phyloP scores from a whole-genome alignment of 345 rosid genomes.

The Barbarea vulgaris region DNA sequence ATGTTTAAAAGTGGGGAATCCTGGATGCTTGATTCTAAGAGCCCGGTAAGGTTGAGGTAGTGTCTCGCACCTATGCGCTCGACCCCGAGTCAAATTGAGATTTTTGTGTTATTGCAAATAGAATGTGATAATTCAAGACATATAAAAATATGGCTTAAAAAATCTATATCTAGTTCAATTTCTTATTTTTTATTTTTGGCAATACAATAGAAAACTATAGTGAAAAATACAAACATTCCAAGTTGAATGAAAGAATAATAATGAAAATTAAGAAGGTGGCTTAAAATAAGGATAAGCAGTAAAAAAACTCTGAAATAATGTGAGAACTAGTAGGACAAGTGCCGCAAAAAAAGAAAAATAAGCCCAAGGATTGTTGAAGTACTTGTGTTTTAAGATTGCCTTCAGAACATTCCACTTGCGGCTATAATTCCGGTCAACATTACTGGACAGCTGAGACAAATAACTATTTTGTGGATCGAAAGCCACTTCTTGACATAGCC shows the following conservation, averaged over 20 bases:
- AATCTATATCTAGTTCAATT: not conserved
- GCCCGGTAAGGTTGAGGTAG: too few relatives aligned
- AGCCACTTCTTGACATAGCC: constrained; percentile 78
- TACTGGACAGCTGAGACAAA: constrained; percentile 57
- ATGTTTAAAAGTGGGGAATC: too few relatives aligned
- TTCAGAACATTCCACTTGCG: constrained; percentile 81
- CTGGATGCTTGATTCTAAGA: too few relatives aligned
- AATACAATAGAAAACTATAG: not conserved
- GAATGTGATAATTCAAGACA: not conserved
- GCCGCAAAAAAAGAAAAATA: constrained; percentile 74
- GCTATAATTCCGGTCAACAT: constrained; percentile 61
- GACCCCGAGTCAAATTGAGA: too few relatives aligned
- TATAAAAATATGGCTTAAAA: too few relatives aligned
- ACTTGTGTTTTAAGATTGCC: constrained; percentile 71
- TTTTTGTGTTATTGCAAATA: too few relatives aligned
- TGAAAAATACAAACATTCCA: constrained; percentile 10
- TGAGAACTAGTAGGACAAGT: constrained; percentile 60
- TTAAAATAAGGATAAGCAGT: constrained; percentile 68
- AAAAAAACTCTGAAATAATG: constrained; percentile 69
- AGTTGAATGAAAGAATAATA: not conserved
- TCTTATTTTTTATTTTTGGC: not conserved
- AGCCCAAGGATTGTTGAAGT: constrained; percentile 86
- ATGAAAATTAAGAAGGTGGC: constrained; percentile 45
- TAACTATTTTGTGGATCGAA: constrained; percentile 69
- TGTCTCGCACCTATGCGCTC: too few relatives aligned